Conservation (phyloP, 2,329 filamentous ascomycete species). For the Paecilomyces variotii region DNA sequence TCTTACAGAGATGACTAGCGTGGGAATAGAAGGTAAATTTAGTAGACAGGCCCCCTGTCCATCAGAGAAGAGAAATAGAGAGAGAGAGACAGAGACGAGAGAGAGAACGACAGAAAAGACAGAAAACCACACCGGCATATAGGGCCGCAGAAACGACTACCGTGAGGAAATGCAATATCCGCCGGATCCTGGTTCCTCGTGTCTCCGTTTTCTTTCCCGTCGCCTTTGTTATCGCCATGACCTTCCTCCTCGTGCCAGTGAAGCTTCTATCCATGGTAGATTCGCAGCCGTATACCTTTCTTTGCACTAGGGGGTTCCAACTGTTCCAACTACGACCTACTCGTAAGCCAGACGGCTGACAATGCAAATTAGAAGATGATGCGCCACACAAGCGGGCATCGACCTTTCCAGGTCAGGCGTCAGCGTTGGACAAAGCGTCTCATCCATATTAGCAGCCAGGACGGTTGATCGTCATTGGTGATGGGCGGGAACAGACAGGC, state of each 20-base stretch:
- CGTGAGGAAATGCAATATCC: not conserved
- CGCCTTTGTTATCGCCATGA: not conserved
- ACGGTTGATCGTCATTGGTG: not conserved
- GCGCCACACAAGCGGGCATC: constrained; percentile 1
- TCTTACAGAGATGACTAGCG: not conserved
- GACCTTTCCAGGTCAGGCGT: constrained; percentile 1
- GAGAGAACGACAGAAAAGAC: not conserved
- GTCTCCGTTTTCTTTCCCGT: not conserved
- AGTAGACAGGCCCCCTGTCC: not conserved
- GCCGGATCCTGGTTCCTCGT: not conserved
- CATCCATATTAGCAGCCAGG: not conserved
- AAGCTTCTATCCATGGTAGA: not conserved
- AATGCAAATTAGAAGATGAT: constrained; percentile 2
- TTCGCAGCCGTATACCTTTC: not conserved
- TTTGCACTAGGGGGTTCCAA: not conserved
- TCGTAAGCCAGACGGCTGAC: not conserved
- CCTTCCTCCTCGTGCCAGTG: not conserved
- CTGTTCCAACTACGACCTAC: not conserved
- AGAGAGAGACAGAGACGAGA: too few relatives aligned
- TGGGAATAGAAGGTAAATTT: not conserved
- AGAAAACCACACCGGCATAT: not conserved
- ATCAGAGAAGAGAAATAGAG: not conserved
- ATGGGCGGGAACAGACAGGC: not conserved
- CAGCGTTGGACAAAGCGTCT: constrained; percentile 5
- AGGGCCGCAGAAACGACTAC: not conserved